Base-by-base conservation (phyloP, 306 rosid species). In the Trifolium fragiferum region DNA sequence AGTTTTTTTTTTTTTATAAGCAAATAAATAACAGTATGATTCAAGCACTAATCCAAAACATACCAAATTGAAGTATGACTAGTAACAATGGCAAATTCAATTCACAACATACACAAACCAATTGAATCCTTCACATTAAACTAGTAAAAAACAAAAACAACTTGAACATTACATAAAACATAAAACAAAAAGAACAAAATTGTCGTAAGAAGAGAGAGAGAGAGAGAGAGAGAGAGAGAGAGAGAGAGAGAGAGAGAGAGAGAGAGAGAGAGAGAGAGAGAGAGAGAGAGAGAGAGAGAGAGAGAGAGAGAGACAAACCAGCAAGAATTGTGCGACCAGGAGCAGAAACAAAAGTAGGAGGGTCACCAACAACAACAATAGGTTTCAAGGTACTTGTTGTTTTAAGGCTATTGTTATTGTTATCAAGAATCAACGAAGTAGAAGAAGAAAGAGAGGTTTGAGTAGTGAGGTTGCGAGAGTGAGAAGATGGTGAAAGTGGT, bases 261-360 rank as follows among this genome's bases (percentile, higher is more conserved):
- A n/a, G n/a, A n/a, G n/a, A n/a, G n/a, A 1, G 53, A 1, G n/a
- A 12, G 2, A 16, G 19, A 21, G 23, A 20, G 20, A 74, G 21
- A 72, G 55, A 78, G 15, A 23, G 25, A 23, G 25, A 23, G 25
- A 23, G 25, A 23, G 25, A 1, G 58, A 1, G n/a, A 12, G 2
- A 16, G 19, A 21, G 23, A 20, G 20, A 74, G 21, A 73, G 57
- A 78, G 15, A 80, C 88, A 44, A 86, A 94, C 95, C 97, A 15
- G 99, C 99, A 8, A 94, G 87, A 70, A 94, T 88, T 74, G 92
- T 86, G 84, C 96, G 96, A 70, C 89, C 96, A 20, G 99, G 99
- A 66, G 97, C 96, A 57, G 99, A 90, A 55, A 94, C 97, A 70
- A 79, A 86, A 70, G 95, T 94, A 9, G 99, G 97, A 3, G 99